Conservation (phyloP, 2,329 filamentous ascomycete genomes). For the Elsinoe perseae region DNA sequence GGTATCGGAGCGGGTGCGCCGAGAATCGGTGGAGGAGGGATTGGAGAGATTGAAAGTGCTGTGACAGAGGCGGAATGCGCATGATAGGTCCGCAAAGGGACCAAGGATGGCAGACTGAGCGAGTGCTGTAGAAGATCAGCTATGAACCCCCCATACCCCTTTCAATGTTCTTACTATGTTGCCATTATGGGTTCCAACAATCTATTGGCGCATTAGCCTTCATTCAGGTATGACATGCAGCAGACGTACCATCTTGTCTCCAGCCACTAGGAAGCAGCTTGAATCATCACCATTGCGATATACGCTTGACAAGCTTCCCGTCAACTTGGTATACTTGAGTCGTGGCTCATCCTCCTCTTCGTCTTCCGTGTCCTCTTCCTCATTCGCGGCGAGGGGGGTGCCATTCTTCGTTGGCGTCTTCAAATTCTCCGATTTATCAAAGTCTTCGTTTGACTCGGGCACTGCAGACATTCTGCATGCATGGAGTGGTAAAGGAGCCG, state of each 20-base stretch:
- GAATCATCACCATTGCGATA: constrained; percentile 96
- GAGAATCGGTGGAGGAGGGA: constrained; percentile 51
- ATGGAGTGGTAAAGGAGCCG: constrained; percentile 20
- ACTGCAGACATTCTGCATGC: constrained; percentile 33
- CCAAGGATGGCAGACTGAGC: constrained; percentile 72
- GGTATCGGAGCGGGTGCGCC: not conserved
- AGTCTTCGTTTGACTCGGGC: constrained; percentile 23
- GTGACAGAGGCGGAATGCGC: constrained; percentile 90
- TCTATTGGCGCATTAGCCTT: constrained; percentile 41
- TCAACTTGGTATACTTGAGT: constrained; percentile 86
- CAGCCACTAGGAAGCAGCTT: constrained; percentile 79
- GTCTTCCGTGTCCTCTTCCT: constrained; percentile 32
- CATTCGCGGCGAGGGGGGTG: constrained; percentile 22
- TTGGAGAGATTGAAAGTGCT: constrained; percentile 81
- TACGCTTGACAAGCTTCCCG: constrained; percentile 66
- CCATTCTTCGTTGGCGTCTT: constrained; percentile 21
- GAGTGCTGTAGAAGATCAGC: constrained; percentile 57
- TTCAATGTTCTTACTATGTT: constrained; percentile 65
- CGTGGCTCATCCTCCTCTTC: constrained; percentile 90
- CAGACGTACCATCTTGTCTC: constrained; percentile 82
- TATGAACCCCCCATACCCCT: not conserved
- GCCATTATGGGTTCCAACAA: constrained; percentile 91
- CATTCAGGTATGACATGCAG: constrained; percentile 8
- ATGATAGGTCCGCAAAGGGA: constrained; percentile 76
- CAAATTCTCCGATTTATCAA: constrained; percentile 9